These are phyloP conservation scores for Hypericum androsaemum DNA, from an alignment of 345 rosid genomes.

Conservation along the genomic window DNA sequence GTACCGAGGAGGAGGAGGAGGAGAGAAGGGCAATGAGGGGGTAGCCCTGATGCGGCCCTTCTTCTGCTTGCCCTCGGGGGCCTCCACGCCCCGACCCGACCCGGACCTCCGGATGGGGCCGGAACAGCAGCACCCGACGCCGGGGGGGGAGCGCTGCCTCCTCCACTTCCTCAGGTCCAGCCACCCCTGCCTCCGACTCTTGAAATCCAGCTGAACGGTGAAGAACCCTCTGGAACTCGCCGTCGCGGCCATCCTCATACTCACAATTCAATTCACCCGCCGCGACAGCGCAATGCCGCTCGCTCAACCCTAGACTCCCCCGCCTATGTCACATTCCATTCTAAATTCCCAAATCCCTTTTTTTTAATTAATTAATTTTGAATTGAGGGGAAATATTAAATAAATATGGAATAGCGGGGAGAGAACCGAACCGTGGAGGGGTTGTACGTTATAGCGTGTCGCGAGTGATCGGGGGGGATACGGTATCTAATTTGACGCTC, in stretches of 20 bases:
- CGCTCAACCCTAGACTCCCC: too few relatives aligned
- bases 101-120: slow-evolving; percentile 40
- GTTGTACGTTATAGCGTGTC: too few relatives aligned
- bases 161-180: slow-evolving; percentile 22
- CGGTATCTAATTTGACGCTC: too few relatives aligned
- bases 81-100: slow-evolving; percentile 32
- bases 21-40: slow-evolving; percentile 66
- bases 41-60: slow-evolving; percentile 45
- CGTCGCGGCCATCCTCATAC: slow-evolving; percentile 17
- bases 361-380: too few relatives aligned
- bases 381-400: too few relatives aligned
- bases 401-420: too few relatives aligned
- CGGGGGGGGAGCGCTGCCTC: slow-evolving; percentile 12
- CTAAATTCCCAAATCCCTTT: too few relatives aligned
- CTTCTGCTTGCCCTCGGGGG: slow-evolving; percentile 47
- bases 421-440: too few relatives aligned
- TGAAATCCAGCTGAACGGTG: slow-evolving; percentile 41
- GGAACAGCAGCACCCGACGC: slow-evolving; percentile 44
- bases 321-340: too few relatives aligned
- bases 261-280: too few relatives aligned
- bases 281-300: too few relatives aligned
- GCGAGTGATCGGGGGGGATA: too few relatives aligned
- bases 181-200: slow-evolving; percentile 19
- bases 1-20: slow-evolving; percentile 29
- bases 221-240: slow-evolving; percentile 46